Conservation (phyloP, 176 grass and related monocot species). For the Musa beccarii region DNA sequence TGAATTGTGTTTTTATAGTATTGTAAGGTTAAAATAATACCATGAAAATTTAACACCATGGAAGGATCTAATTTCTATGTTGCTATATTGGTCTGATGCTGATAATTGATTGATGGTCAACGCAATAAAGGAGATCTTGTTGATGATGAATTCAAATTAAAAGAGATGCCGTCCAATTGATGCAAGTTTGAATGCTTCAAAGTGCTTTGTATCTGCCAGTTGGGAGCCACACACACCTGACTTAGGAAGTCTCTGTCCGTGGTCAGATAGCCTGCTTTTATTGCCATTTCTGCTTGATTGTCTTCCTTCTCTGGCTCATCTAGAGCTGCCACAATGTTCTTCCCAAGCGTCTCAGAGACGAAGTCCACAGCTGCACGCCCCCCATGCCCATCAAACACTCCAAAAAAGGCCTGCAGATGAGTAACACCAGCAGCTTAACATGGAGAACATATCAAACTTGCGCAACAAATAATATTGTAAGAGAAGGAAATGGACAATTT, state of each 20-base stretch:
- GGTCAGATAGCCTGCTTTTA: conserved; percentile 47
- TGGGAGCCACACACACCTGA: conserved; percentile 47
- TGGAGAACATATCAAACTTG: no score
- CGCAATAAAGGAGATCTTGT: no score
- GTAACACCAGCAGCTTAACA: background rate
- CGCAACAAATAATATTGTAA: no score
- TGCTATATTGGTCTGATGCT: no score
- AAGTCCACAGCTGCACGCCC: conserved; percentile 76
- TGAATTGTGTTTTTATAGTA: no score
- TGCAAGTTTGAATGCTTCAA: background rate
- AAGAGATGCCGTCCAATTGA: no score
- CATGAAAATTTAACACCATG: no score
- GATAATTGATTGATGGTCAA: no score
- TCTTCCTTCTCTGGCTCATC: conserved; percentile 11
- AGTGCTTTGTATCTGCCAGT: background rate
- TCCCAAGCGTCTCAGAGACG: conserved; percentile 50
- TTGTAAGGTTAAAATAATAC: no score
- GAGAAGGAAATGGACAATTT: no score
- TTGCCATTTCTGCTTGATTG: conserved; percentile 32
- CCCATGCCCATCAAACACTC: conserved; percentile 83
- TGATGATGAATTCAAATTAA: no score
- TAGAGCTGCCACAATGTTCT: conserved; percentile 38
- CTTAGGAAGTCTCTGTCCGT: conserved; percentile 69
- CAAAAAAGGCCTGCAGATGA: conserved; percentile 62
- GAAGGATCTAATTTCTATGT: no score